A percentile compares a stretch with the other conserved stretches of the same genome.
phyloP scores from a whole-genome alignment of 441 rosid species.

The Erodium moschatum region DNA sequence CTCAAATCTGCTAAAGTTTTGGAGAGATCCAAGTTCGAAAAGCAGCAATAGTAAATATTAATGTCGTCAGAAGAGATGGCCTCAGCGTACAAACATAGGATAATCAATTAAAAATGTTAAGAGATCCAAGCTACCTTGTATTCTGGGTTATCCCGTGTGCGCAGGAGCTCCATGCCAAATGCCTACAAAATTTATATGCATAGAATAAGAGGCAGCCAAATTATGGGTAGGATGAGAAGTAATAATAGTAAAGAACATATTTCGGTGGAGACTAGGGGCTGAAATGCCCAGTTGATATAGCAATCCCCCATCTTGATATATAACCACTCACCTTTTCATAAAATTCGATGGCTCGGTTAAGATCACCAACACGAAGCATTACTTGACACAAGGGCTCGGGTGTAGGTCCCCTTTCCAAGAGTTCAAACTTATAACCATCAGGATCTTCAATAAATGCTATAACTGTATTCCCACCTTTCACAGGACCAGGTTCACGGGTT shows the following conservation, averaged over 20 bases:
- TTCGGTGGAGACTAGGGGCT: not conserved
- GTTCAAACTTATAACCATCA: constrained; percentile 91
- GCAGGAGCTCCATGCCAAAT: constrained; percentile 94
- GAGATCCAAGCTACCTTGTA: constrained; percentile 50
- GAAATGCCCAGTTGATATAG: too few relatives aligned
- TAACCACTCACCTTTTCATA: constrained; percentile 57
- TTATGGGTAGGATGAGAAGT: not conserved
- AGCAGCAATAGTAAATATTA: not conserved
- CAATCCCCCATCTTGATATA: too few relatives aligned
- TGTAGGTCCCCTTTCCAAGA: constrained; percentile 77
- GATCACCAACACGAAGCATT: constrained; percentile 97
- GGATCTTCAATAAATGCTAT: constrained; percentile 93
- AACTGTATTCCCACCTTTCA: constrained; percentile 80
- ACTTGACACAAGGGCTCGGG: constrained; percentile 95
- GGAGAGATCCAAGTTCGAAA: not conserved
- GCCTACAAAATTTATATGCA: constrained; percentile 36
- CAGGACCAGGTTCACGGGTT: constrained; percentile 85
- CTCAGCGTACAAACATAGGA: not conserved
- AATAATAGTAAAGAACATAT: not conserved
- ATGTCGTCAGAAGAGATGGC: not conserved
- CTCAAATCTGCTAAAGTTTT: not conserved
- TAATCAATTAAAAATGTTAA: not conserved
- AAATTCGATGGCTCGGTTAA: constrained; percentile 69
- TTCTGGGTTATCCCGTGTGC: constrained; percentile 69
- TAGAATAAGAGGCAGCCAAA: not conserved